phyloP scores from a whole-genome alignment of 371 early-diverging fungal genomes.

The Capniomyces stellatus region DNA sequence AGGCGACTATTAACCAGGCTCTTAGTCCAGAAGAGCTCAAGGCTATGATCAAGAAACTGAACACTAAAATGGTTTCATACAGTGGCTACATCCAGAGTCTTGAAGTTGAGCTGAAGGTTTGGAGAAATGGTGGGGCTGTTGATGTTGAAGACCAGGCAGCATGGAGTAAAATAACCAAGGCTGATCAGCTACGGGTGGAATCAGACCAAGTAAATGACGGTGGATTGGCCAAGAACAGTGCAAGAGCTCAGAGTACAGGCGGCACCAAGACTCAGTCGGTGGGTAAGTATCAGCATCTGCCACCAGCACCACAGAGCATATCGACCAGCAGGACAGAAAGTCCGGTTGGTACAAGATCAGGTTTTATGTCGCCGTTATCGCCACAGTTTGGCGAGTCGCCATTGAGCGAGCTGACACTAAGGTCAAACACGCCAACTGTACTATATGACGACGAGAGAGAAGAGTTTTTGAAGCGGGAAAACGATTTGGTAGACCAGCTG shows the following conservation, averaged over 20 bases:
- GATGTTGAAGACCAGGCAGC: conserved; percentile 54
- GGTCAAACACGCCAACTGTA: conserved; percentile 58
- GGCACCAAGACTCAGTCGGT: not conserved
- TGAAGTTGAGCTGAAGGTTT: conserved; percentile 69
- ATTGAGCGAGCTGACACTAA: conserved; percentile 31
- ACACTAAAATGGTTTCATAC: conserved; percentile 54
- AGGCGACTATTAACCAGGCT: conserved; percentile 93
- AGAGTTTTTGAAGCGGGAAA: conserved; percentile 82
- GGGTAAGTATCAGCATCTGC: not conserved
- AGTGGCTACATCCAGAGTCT: conserved; percentile 64
- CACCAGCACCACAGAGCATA: not conserved
- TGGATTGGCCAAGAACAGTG: not conserved
- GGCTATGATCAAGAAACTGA: conserved; percentile 68
- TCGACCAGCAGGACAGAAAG: conserved; percentile 20
- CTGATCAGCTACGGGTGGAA: conserved; percentile 43
- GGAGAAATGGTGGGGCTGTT: conserved; percentile 70
- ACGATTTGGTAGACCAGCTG: conserved; percentile 77
- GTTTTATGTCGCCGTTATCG: conserved; percentile 2
- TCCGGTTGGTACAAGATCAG: conserved; percentile 20
- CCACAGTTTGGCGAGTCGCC: conserved; percentile 10
- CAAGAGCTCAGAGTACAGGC: not conserved
- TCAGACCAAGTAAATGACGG: not conserved
- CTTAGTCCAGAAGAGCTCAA: conserved; percentile 85
- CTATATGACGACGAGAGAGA: conserved; percentile 81
- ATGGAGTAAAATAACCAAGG: conserved; percentile 2